A percentile compares a stretch with the other conserved stretches of the same genome.
phyloP scores from a whole-genome alignment of 805 yeast species.

The Cyberlindnera xylosilytica region DNA sequence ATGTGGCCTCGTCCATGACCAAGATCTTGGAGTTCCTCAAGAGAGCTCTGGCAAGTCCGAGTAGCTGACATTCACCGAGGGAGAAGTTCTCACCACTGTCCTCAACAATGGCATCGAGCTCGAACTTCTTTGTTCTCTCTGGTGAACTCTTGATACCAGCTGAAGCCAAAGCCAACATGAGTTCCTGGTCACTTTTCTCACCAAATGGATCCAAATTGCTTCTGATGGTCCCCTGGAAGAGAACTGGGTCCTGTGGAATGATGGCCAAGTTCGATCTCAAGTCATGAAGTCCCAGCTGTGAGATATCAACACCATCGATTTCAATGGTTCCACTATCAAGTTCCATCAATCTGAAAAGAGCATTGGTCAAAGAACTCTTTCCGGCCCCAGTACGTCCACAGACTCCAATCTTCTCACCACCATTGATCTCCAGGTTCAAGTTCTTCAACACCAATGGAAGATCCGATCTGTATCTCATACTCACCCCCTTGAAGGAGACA shows the following conservation, averaged over 20 bases:
- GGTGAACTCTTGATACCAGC: slow-evolving; percentile 38
- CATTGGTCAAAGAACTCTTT: slow-evolving; percentile 58
- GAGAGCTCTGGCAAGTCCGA: slow-evolving; percentile 69
- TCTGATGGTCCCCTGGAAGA: slow-evolving; percentile 69
- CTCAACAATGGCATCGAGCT: slow-evolving; percentile 54
- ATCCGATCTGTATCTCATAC: slow-evolving; percentile 57
- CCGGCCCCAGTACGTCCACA: slow-evolving; percentile 72
- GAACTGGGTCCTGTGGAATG: slow-evolving; percentile 81
- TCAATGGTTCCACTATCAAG: slow-evolving; percentile 51
- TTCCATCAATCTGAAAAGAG: slow-evolving; percentile 59
- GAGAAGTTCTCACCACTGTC: slow-evolving; percentile 72
- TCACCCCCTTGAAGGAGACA: slow-evolving; percentile 53
- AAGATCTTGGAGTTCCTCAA: slow-evolving; percentile 60
- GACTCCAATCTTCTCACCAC: slow-evolving; percentile 57
- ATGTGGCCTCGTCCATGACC: slow-evolving; percentile 74
- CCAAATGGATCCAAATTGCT: slow-evolving; percentile 71
- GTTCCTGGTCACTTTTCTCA: slow-evolving; percentile 50
- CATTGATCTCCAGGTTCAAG: slow-evolving; percentile 42
- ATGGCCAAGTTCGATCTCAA: slow-evolving; percentile 64
- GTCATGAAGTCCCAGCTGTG: slow-evolving; percentile 58
- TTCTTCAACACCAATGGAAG: slow-evolving; percentile 63
- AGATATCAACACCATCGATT: slow-evolving; percentile 66
- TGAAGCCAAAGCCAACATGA: slow-evolving; percentile 61
- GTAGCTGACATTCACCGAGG: slow-evolving; percentile 66
- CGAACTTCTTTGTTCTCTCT: slow-evolving; percentile 43